These are phyloP conservation scores for Penicillium nordicum DNA, from an alignment of 2,329 filamentous ascomycete genomes.

Conservation along the genomic window DNA sequence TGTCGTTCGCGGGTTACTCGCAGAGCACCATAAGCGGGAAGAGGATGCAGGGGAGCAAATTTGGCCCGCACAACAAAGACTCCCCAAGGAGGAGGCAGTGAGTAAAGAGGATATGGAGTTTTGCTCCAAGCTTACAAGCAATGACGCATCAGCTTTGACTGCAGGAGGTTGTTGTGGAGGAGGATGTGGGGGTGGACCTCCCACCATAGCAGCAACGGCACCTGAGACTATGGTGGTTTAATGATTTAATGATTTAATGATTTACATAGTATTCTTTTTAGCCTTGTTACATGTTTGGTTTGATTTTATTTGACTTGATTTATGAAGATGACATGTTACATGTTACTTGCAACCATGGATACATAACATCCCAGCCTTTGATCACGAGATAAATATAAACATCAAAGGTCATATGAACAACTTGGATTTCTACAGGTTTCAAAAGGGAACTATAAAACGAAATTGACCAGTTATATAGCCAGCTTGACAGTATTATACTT, in stretches of 20 bases:
- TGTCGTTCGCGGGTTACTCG: conserved; percentile 48
- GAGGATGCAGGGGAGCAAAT: conserved; percentile 47
- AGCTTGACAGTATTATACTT: not conserved
- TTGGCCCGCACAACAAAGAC: conserved; percentile 48
- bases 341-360: not conserved
- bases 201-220: not conserved
- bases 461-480: not conserved
- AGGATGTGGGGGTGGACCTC: conserved; percentile 13
- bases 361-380: not conserved
- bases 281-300: not conserved
- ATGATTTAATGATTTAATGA: conserved; percentile 11
- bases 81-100: conserved; percentile 26
- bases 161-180: conserved; percentile 23
- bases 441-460: not conserved
- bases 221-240: conserved; percentile 20
- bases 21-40: conserved; percentile 48
- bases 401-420: conserved; percentile 1
- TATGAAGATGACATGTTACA: not conserved
- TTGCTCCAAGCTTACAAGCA: conserved; percentile 24
- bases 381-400: not conserved
- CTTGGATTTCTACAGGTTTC: not conserved
- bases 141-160: not conserved
- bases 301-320: not conserved
- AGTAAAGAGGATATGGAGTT: conserved; percentile 34
- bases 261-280: not conserved